phyloP scores from a whole-genome alignment of 306 rosid genomes.

The Cucurbita argyrosperma region DNA sequence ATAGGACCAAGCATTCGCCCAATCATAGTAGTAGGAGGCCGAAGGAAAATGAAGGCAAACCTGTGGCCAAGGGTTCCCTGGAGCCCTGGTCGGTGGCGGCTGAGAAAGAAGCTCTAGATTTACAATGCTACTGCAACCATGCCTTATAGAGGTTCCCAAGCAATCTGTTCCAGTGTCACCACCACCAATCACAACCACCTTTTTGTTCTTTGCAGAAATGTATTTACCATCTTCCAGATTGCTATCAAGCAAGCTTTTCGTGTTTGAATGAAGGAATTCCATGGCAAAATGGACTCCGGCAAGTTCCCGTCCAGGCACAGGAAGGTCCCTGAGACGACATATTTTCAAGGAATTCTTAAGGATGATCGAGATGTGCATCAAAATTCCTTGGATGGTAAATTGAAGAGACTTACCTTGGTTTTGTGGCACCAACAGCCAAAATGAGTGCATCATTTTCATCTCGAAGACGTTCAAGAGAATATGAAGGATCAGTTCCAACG shows the following conservation, averaged over 20 bases:
- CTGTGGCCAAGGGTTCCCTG: constrained; percentile 99
- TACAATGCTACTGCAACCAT: constrained; percentile 54
- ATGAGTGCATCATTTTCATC: constrained; percentile 73
- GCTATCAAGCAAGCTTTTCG: constrained; percentile 97
- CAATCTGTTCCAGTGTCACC: constrained; percentile 99
- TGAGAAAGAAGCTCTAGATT: constrained; percentile 70
- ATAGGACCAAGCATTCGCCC: neutral
- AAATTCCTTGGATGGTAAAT: neutral
- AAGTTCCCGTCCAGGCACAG: constrained; percentile 85
- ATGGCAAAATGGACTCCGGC: constrained; percentile 92
- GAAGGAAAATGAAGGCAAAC: constrained; percentile 13
- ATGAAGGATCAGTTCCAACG: constrained; percentile 60
- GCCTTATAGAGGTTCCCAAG: constrained; percentile 89
- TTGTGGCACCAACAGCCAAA: constrained; percentile 89
- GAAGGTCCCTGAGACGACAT: constrained; percentile 64
- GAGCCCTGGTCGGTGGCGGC: constrained; percentile 78
- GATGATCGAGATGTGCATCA: neutral
- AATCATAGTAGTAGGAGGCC: neutral
- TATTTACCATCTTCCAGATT: constrained; percentile 61
- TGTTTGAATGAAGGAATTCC: constrained; percentile 93
- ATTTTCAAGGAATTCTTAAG: neutral
- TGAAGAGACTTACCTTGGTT: constrained; percentile 55
- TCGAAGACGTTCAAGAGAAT: constrained; percentile 54
- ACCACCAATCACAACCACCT: constrained; percentile 89
- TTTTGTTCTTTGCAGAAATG: constrained; percentile 92